Base-by-base conservation (phyloP, 805 yeast species). In the Starmerella floricola region DNA sequence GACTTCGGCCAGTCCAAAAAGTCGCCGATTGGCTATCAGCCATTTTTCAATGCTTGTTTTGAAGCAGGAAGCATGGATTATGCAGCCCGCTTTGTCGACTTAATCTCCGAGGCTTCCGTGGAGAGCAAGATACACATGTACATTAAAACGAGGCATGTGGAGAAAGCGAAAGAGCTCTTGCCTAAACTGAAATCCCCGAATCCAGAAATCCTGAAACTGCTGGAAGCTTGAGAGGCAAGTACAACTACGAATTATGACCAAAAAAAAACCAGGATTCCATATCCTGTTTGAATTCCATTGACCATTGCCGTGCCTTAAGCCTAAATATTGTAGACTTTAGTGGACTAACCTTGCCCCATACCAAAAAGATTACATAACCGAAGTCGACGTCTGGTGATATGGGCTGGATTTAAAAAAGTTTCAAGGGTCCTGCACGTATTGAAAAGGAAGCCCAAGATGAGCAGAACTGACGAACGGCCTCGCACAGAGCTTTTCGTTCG, bases 21-120 rank as follows among this genome's bases (percentile, higher is more conserved):
- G 47, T 74, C 91, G 0, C 80, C 83, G 0, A 80, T 85, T 32
- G 86, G 88, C 0, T 78, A 78, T 45, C 69, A 67, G 46, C 76
- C 79, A 0, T 76, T 85, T 49, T 80, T 67, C 42, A 63, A 69
- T 13, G 71, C 73, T 30, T 68, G 78, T 30, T 53, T 71, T 31
- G 66, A 65, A 41, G 64, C 69, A 3, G 81, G 76, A 0, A 78
- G 78, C 26, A 61, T 66, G 30, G 63, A 72, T 18, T 76, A 76
- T 37, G 83, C 88, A 1, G 68, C 77, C 0, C 54, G 62, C 16
- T 83, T 78, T 52, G 69, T 85, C 16, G 62, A 66, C 15, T 61
- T 74, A 59, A 75, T 82, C 50, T 44, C 64, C 4, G 61, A 62
- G 5, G 48, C 72, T 33, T 54, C 65, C 4, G 68, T 71, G 47